A percentile compares a stretch with the other conserved stretches of the same genome.
phyloP scores from a whole-genome alignment of 257 asterid species.

The Ajuga chamaepitys region DNA sequence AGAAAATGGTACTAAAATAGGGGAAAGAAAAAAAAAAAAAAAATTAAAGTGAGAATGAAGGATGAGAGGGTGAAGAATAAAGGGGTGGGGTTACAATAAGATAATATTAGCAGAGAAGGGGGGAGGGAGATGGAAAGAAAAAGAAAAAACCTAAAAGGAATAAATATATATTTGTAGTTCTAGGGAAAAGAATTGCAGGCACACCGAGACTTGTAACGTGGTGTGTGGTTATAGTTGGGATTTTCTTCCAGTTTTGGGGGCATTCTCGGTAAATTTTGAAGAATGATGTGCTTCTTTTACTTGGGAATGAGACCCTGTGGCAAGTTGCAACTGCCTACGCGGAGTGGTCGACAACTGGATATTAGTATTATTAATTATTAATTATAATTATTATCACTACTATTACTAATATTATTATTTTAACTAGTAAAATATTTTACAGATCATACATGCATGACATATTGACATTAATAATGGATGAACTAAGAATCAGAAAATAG shows the following conservation, averaged over 20 bases:
- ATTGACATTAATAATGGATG: too few species aligned
- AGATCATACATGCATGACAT: too few species aligned
- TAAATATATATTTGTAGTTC: background rate
- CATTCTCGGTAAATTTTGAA: background rate
- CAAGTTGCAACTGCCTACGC: background rate
- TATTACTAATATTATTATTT: too few species aligned
- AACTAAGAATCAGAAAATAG: too few species aligned
- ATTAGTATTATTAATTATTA: background rate
- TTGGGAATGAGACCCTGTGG: background rate
- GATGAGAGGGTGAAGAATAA: slow-evolving; percentile 7
- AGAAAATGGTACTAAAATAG: slow-evolving; percentile 5
- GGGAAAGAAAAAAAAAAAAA: background rate
- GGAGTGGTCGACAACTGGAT: background rate
- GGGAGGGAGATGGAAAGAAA: background rate
- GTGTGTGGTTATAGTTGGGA: slow-evolving; percentile 21
- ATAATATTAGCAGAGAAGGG: background rate
- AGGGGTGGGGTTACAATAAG: background rate
- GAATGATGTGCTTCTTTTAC: background rate
- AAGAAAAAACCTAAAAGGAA: slow-evolving; percentile 3
- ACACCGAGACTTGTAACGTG: slow-evolving; percentile 33
- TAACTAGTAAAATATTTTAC: too few species aligned
- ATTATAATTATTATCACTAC: too few species aligned
- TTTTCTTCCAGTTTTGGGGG: background rate
- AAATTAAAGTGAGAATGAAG: slow-evolving; percentile 15
- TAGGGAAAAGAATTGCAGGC: slow-evolving; percentile 18